Base-by-base conservation (phyloP, 192 early-diverging fungal species). In the Lobosporangium transversale region DNA sequence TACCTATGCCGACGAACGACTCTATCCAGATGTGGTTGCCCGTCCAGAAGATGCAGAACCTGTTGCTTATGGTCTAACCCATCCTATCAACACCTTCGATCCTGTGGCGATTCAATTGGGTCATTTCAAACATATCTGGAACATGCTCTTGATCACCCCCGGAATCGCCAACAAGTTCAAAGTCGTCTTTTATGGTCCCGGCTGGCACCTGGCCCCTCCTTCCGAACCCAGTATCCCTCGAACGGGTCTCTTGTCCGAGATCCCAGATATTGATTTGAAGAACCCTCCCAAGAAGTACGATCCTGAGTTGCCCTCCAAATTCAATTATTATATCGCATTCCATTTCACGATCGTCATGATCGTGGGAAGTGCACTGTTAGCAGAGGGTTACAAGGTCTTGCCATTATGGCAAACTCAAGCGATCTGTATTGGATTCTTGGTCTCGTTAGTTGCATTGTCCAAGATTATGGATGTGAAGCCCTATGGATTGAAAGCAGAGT, bases 51-150 rank as follows among this genome's bases (percentile, higher is more conserved):
- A 71, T 14, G 75, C 75, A 32, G 87, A 87, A 53, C 80, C 79
- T 15, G 87, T 88, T 0, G 58, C 84, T 21, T 88, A 68, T 68
- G 87, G 87, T n/a, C 33, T 87, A 20, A 83, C 81, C 1, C 87
- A 88, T 45, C 85, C 83, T 15, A 87, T 88, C 79, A 80, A 87
- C 42, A 84, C 87, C 26, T 88, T 88, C 64, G 81, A 88, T 33
- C 87, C 87, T 11, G 53, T 87, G 43, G 54, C 50, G n/a, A 81
- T 88, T 36, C 87, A 88, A 57, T 58, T 79, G 15, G 80, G 85
- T 21, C 87, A 87, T 48, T 79, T 87, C 31, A 43, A 36, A 12
- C 81, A 87, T 40, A 82, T 85, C 45, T 60, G 79, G 65, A 69
- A 64, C 23, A 87, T 80, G 45, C 57, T 69, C 32, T 74, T 56